phyloP scores from a whole-genome alignment of 306 rosid species.

The Cyclanthera cordifolia region DNA sequence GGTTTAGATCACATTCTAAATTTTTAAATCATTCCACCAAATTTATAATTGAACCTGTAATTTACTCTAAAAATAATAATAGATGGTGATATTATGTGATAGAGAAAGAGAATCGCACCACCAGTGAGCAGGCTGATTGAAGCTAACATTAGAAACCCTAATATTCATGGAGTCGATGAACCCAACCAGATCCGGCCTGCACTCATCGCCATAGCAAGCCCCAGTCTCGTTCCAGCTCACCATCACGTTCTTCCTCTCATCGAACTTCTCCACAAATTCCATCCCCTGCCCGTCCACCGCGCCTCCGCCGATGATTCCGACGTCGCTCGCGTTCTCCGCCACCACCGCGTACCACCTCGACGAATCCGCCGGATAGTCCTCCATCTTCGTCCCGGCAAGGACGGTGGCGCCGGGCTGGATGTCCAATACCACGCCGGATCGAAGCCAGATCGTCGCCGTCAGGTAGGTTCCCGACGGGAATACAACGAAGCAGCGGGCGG shows the following conservation, averaged over 20 bases:
- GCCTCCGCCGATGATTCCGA: conserved; percentile 79
- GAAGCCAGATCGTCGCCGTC: conserved; percentile 62
- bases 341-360: conserved; percentile 63
- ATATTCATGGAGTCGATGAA: conserved; percentile 45
- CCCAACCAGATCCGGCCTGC: conserved; percentile 74
- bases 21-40: too few relatives aligned
- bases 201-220: conserved; percentile 71
- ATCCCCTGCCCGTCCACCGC: conserved; percentile 73
- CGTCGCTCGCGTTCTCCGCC: conserved; percentile 72
- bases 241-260: conserved; percentile 75
- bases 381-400: conserved; percentile 43
- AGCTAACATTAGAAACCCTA: conserved; percentile 36
- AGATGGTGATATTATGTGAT: too few relatives aligned
- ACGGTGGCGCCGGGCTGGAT: conserved; percentile 52
- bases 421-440: conserved; percentile 55
- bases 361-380: conserved; percentile 55
- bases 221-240: conserved; percentile 90
- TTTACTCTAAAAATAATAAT: too few relatives aligned
- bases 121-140: conserved; percentile 81
- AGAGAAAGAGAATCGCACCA: conserved; percentile 34
- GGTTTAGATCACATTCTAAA: too few relatives aligned
- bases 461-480: conserved; percentile 70
- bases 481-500: conserved; percentile 35
- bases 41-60: too few relatives aligned
- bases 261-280: conserved; percentile 52